These are phyloP conservation scores for Elongisporangium senticosum DNA, from an alignment of 352 stramenopile species.

Conservation along the genomic window DNA sequence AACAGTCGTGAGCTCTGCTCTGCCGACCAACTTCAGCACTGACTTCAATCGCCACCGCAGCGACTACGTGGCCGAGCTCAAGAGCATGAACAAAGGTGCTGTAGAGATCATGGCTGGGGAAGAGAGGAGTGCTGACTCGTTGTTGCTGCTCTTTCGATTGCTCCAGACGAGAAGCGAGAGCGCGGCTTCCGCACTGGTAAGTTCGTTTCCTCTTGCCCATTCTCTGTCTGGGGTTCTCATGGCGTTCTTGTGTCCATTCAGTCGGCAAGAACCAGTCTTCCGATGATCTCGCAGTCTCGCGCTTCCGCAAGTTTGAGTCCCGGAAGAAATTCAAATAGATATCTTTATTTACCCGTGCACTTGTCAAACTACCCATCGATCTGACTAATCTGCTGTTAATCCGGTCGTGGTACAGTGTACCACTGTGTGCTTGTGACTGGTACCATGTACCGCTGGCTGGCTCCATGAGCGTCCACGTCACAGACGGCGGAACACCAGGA, in stretches of 20 bases:
- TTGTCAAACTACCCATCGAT: not conserved
- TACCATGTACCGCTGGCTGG: not conserved
- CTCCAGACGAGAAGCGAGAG: conserved; percentile 64
- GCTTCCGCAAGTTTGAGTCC: conserved; percentile 74
- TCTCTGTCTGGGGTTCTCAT: conserved; percentile 5
- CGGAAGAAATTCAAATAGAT: conserved; percentile 31
- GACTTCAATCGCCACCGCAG: conserved; percentile 73
- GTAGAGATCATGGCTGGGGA: not conserved
- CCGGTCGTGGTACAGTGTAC: not conserved
- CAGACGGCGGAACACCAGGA: not conserved
- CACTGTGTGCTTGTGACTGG: not conserved
- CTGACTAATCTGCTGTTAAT: not conserved
- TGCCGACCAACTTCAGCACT: conserved; percentile 70
- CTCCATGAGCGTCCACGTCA: not conserved
- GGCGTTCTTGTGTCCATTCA: conserved; percentile 2
- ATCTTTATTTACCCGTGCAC: not conserved
- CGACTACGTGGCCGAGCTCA: conserved; percentile 64
- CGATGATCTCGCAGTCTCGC: conserved; percentile 53
- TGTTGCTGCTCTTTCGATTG: conserved; percentile 8
- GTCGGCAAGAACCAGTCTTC: conserved; percentile 57
- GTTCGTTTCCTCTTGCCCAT: not conserved
- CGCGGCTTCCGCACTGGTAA: conserved; percentile 52
- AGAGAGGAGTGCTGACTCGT: not conserved
- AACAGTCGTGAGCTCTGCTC: conserved; percentile 39
- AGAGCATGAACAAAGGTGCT: conserved; percentile 58